phyloP scores from a whole-genome alignment of 2,329 filamentous ascomycete genomes.

The Sarocladium kiliense region DNA sequence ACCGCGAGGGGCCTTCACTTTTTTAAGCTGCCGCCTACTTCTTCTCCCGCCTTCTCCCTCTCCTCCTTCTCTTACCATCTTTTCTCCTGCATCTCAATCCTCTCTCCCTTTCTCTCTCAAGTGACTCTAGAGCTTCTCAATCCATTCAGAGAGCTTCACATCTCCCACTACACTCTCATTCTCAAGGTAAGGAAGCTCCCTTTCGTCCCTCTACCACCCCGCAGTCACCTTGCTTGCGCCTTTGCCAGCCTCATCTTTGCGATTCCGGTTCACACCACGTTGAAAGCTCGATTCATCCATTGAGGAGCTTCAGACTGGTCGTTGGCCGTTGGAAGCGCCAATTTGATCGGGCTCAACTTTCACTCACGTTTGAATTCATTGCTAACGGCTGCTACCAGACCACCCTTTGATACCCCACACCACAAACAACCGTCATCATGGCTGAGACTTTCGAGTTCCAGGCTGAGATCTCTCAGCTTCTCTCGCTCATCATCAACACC shows the following conservation, averaged over 20 bases:
- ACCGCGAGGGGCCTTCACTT: conserved; percentile 23
- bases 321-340: neutral
- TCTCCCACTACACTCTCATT: conserved; percentile 13
- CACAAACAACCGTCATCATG: conserved; percentile 54
- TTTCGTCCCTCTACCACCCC: neutral
- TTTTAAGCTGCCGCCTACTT: conserved; percentile 25
- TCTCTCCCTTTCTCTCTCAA: conserved; percentile 16
- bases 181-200: conserved; percentile 17
- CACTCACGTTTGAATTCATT: neutral
- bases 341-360: conserved; percentile 1
- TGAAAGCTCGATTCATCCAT: neutral
- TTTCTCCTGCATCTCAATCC: conserved; percentile 18
- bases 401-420: conserved; percentile 28
- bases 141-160: conserved; percentile 12
- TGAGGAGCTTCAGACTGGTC: neutral
- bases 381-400: conserved; percentile 21
- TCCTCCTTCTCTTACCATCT: conserved; percentile 15
- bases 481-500: conserved; percentile 99
- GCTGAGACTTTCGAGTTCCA: conserved; percentile 99
- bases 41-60: conserved; percentile 11
- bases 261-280: conserved; percentile 10
- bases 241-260: conserved; percentile 10
- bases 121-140: conserved; percentile 11
- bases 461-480: conserved; percentile 99
- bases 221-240: neutral